Evolutionary conservation across 371 early-diverging fungal genomes (phyloP).

Genomic region (Choanephora cucurbitarum): DNA sequence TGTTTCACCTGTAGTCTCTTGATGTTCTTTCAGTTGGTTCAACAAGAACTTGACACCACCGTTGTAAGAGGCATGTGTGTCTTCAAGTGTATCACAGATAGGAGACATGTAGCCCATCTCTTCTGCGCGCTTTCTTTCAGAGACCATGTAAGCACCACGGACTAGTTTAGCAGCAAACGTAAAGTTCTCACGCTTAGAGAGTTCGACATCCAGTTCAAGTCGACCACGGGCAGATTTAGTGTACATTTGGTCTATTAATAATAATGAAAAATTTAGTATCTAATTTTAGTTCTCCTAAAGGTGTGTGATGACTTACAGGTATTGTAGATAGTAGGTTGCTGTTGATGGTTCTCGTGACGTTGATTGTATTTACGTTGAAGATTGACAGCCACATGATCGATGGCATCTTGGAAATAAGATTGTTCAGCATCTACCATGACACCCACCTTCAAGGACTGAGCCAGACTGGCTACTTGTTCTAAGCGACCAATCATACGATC

Average conservation of each 20-base stretch:
- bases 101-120: slow-evolving; percentile 74
- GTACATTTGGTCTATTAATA: slow-evolving; percentile 85
- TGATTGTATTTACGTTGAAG: slow-evolving; percentile 70
- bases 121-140: slow-evolving; percentile 80
- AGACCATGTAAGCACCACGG: slow-evolving; percentile 92
- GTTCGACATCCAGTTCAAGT: slow-evolving; percentile 71
- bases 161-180: slow-evolving; percentile 91
- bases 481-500: slow-evolving; percentile 69
- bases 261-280: slow-evolving; percentile 5
- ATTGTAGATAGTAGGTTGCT: slow-evolving; percentile 78
- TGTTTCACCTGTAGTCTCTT: slow-evolving; percentile 26
- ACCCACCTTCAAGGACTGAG: slow-evolving; percentile 64
- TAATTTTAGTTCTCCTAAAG: no score
- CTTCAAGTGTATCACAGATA: slow-evolving; percentile 79
- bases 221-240: slow-evolving; percentile 71
- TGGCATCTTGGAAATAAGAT: slow-evolving; percentile 91
- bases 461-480: slow-evolving; percentile 64
- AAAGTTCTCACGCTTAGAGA: slow-evolving; percentile 70
- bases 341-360: slow-evolving; percentile 29
- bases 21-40: slow-evolving; percentile 47
- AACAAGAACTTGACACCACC: slow-evolving; percentile 77
- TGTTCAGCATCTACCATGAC: slow-evolving; percentile 96
- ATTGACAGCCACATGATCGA: slow-evolving; percentile 81
- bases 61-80: slow-evolving; percentile 87
- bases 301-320: slow-evolving; percentile 67